These are phyloP conservation scores for Pleurostoma richardsiae DNA, from an alignment of 2,329 filamentous ascomycete species.

Conservation along the genomic window DNA sequence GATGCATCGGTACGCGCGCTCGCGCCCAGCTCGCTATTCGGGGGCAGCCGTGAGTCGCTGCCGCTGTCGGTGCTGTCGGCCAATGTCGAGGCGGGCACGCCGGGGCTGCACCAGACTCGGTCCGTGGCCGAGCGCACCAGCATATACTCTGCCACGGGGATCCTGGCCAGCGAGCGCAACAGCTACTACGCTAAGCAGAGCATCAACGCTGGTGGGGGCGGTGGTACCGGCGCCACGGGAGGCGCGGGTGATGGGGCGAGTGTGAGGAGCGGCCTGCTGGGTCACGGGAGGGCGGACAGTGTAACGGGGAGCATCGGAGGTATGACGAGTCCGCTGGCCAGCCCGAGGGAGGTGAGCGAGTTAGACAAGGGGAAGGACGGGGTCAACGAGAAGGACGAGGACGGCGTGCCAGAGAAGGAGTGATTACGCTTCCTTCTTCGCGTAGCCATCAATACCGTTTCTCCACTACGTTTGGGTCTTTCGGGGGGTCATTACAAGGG, in stretches of 20 bases:
- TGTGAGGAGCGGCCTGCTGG: constrained; percentile 69
- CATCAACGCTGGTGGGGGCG: constrained; percentile 16
- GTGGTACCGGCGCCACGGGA: not conserved
- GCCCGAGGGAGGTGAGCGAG: constrained; percentile 40
- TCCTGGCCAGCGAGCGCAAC: constrained; percentile 59
- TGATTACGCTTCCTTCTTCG: no score
- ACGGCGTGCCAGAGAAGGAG: constrained; percentile 11
- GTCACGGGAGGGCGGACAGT: constrained; percentile 78
- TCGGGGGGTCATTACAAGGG: no score
- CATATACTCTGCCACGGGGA: constrained; percentile 18
- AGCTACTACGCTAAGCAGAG: constrained; percentile 69
- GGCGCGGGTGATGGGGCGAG: constrained; percentile 64
- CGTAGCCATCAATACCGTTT: no score
- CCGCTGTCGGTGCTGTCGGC: constrained; percentile 74
- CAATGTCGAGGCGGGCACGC: constrained; percentile 53
- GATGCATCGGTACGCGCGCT: constrained; percentile 80
- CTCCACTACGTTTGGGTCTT: no score
- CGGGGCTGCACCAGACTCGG: constrained; percentile 48
- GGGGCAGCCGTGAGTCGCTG: constrained; percentile 73
- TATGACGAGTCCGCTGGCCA: constrained; percentile 57
- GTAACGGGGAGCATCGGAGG: constrained; percentile 70
- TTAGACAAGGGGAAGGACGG: constrained; percentile 21
- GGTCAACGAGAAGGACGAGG: constrained; percentile 21
- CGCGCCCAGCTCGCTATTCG: constrained; percentile 78
- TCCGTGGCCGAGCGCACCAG: constrained; percentile 18